Conservation (phyloP, 1,139 yeast genomes). For the Yamadazyma diospyri region DNA sequence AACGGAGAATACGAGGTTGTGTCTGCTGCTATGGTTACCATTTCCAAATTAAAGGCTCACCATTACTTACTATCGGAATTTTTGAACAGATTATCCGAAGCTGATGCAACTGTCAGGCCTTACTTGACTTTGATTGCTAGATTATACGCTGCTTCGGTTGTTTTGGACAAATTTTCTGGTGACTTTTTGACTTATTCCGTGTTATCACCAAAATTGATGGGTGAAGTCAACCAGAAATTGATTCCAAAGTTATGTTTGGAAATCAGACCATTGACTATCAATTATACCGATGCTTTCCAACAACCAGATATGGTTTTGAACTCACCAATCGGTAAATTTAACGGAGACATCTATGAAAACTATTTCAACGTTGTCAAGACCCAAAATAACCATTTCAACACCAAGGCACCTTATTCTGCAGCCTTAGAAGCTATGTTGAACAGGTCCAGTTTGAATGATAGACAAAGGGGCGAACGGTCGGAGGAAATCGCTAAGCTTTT, state of each 20-base stretch:
- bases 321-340: constrained; percentile 78
- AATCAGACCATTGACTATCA: constrained; percentile 70
- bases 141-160: constrained; percentile 65
- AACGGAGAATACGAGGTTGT: constrained; percentile 52
- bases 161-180: constrained; percentile 71
- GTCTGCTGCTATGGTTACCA: constrained; percentile 50
- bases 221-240: constrained; percentile 41
- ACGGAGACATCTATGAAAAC: constrained; percentile 84
- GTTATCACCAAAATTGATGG: constrained; percentile 44
- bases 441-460: constrained; percentile 45
- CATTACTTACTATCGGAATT: constrained; percentile 49
- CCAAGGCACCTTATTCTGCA: constrained; percentile 60
- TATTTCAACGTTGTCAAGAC: constrained; percentile 55
- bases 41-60: constrained; percentile 62
- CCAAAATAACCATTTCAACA: constrained; percentile 49
- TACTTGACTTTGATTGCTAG: constrained; percentile 30
- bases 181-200: constrained; percentile 68
- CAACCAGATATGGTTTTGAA: constrained; percentile 81
- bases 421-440: constrained; percentile 50
- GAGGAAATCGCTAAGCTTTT: constrained; percentile 39
- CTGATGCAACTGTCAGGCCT: constrained; percentile 22
- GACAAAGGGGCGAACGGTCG: constrained; percentile 48
- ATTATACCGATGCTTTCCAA: constrained; percentile 87
- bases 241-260: constrained; percentile 44
- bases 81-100: constrained; percentile 28